Base-by-base conservation (phyloP, 805 yeast genomes). In the Teunomyces atbi region DNA sequence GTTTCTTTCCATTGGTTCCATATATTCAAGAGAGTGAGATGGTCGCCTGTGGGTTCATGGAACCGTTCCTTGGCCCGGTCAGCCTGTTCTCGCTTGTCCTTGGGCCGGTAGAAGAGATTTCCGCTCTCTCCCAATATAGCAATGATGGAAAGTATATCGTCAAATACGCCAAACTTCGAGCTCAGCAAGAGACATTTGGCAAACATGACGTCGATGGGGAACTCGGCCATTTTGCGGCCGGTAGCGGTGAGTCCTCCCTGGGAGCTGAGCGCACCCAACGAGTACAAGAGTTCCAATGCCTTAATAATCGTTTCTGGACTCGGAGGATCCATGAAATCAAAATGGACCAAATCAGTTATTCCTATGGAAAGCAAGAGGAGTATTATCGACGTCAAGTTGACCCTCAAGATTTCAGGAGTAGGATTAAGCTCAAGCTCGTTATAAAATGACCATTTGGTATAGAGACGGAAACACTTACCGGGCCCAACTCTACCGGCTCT, bases 311-410 rank as follows among this genome's bases (percentile, higher is more conserved):
- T 72, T 26, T 82, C 83, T 2, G 83, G 69, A 2, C 88, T 79
- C 1, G 99, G 99, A 6, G 89, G 81, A 59, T 94, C 99, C 83
- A 94, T 78, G 57, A 94, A 89, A 45, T 92, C 96, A 61, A 94
- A 91, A 45, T 81, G 78, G 21, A 91, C 63, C 48, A 94, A 64
- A 59, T 94, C 96, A 23, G 82, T 82, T 32, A 94, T 82, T 0
- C 98, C 98, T 60, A 94, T 71, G 0, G 96, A 87, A 45, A 91
- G 72, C 44, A 94, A 69, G 49, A 89, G 67, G 27, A 94, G 68
- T 3, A 92, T 85, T 1, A 90, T 88, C 43, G 86, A 76, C 0
- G 91, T 75, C 34, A 94, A 65, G 57, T 92, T 91, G 18, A 86
- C 87, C 45, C 99, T 69, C 46, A 90, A 69, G n/a, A 94, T 92